phyloP scores from a whole-genome alignment of 352 stramenopile genomes.

The Pythium periplocum region DNA sequence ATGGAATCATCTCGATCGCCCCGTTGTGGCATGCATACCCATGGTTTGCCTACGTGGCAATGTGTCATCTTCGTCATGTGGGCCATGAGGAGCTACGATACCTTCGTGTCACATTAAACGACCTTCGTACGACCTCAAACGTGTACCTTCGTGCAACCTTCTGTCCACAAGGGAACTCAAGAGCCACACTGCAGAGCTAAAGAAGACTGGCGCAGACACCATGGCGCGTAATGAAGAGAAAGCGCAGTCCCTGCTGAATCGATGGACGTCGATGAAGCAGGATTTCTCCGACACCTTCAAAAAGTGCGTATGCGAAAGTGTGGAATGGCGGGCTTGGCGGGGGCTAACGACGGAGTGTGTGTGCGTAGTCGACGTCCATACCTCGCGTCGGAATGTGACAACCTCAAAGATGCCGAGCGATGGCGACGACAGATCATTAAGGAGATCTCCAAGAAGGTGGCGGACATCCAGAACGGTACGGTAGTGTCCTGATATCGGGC shows the following conservation, averaged over 20 bases:
- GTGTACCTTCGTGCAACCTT: no score
- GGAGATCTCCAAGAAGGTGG: conserved; percentile 94
- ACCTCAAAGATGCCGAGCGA: conserved; percentile 90
- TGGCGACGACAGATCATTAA: conserved; percentile 92
- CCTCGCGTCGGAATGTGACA: conserved; percentile 91
- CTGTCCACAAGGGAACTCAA: no score
- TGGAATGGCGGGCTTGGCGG: no score
- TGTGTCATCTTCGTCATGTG: no score
- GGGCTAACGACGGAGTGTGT: no score
- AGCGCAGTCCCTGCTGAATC: conserved; percentile 96
- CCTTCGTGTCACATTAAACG: no score
- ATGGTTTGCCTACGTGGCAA: no score
- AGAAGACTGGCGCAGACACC: conserved; percentile 4
- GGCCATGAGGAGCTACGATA: no score
- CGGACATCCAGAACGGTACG: conserved; percentile 95
- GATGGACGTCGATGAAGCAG: conserved; percentile 97
- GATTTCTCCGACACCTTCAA: conserved; percentile 85
- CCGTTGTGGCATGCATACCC: no score
- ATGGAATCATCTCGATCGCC: no score
- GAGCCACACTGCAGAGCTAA: no score
- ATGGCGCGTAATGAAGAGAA: conserved; percentile 99
- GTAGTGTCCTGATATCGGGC: not conserved
- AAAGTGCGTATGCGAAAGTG: conserved; percentile 32
- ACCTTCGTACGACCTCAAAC: no score
- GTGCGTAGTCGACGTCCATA: conserved; percentile 80